phyloP scores from a whole-genome alignment of 1,284 basidiomycete species.

The Trichosporon faecale region DNA sequence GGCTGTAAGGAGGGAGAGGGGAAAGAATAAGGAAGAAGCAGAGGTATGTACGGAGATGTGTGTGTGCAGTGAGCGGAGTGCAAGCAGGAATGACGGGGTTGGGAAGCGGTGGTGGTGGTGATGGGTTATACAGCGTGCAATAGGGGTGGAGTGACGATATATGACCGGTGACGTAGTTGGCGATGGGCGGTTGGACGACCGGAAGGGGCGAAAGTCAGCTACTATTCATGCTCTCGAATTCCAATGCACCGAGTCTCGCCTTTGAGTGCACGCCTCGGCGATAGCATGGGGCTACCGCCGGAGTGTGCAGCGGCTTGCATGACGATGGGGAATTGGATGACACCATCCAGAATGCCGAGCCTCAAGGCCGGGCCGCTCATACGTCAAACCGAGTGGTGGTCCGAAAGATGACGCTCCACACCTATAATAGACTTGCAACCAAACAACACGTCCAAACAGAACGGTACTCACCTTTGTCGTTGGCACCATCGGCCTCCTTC shows the following conservation, averaged over 20 bases:
- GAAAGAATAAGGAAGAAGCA: background rate
- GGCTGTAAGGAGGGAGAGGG: constrained; percentile 1
- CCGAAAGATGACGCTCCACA: constrained; percentile 4
- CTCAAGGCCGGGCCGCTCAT: background rate
- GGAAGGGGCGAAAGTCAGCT: constrained; percentile 3
- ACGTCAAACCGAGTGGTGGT: background rate
- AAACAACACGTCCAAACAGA: background rate
- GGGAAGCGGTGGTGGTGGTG: background rate
- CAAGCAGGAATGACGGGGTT: background rate
- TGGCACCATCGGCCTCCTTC: background rate
- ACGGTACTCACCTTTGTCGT: constrained; percentile 13
- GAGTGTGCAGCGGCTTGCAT: background rate
- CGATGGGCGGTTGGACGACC: background rate
- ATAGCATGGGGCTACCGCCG: background rate
- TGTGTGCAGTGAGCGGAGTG: background rate
- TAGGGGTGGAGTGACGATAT: constrained; percentile 8
- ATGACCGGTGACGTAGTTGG: constrained; percentile 8
- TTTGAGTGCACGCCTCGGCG: background rate
- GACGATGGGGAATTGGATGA: background rate
- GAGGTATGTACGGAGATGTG: background rate
- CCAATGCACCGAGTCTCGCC: background rate
- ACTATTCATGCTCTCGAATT: constrained; percentile 1
- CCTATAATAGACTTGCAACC: background rate
- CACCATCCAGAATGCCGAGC: background rate
- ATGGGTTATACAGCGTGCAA: background rate